Percentiles rank a stretch among this genome's conserved stretches.
phyloP scores from a whole-genome alignment of 2,329 filamentous ascomycete species.

The Neofusicoccum kwambonambiense region DNA sequence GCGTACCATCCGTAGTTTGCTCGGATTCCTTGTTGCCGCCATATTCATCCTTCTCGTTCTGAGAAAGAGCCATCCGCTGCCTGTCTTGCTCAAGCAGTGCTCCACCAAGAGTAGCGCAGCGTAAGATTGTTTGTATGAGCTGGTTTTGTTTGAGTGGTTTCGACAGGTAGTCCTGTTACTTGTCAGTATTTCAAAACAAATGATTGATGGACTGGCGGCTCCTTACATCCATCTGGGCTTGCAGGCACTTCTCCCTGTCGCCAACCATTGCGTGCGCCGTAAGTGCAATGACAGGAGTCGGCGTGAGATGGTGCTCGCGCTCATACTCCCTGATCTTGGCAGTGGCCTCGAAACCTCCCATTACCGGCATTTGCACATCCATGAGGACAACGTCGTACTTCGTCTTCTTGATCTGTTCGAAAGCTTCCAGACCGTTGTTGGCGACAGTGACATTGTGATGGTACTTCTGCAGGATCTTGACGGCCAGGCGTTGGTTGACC shows the following conservation, averaged over 20 bases:
- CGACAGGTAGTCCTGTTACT: constrained; percentile 76
- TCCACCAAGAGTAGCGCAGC: constrained; percentile 89
- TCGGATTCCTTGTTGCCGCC: constrained; percentile 20
- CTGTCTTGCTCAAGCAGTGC: constrained; percentile 75
- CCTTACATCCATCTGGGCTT: constrained; percentile 86
- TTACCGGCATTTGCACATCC: constrained; percentile 99
- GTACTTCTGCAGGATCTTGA: constrained; percentile 97
- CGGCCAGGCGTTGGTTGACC: constrained; percentile 92
- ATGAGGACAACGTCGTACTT: constrained; percentile 96
- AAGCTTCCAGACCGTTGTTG: constrained; percentile 88
- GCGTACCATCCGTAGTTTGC: constrained; percentile 22
- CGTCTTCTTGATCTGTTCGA: constrained; percentile 87
- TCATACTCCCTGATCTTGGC: constrained; percentile 96
- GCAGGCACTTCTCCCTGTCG: constrained; percentile 95
- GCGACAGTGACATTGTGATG: constrained; percentile 91
- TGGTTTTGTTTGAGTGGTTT: constrained; percentile 97
- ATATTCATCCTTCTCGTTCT: constrained; percentile 23
- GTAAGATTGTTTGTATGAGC: constrained; percentile 95
- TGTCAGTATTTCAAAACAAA: constrained; percentile 21
- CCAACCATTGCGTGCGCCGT: constrained; percentile 99
- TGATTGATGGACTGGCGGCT: not conserved
- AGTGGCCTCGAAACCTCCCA: constrained; percentile 93
- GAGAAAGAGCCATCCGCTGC: constrained; percentile 37
- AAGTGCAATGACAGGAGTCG: constrained; percentile 93
- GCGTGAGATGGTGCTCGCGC: constrained; percentile 71